Evolutionary conservation across 345 rosid species (phyloP), one percentile per base, ranked within the genome.

Genomic region (Citrus unshiu): DNA sequence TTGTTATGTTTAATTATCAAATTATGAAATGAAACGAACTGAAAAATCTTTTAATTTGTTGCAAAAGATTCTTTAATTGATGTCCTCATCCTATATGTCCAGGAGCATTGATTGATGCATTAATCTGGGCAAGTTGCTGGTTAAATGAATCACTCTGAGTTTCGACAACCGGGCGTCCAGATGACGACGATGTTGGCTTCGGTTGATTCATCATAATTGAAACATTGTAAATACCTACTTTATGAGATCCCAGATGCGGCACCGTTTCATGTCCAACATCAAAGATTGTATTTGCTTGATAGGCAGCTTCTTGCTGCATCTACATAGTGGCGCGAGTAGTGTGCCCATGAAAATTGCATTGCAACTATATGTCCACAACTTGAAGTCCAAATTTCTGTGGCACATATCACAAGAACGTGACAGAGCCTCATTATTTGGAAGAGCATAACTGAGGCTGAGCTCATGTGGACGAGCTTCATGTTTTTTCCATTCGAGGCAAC

Each of bases 321-420:
- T 57, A 22, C 70, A 66, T 72, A 59, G 79, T 46, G 73, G 79
- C 86, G 62, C 86, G 78, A 35, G 73, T 72, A 68, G 86, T 66
- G 74, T 81, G 81, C n/a, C 71, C n/a, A 43, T 79, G 71, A 61
- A 75, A 83, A 63, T 58, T 79, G 40, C 86, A 72, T 71, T 72
- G 70, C 86, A 85, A 56, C 79, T 78, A 54, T 83, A 85, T 57
- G 84, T 83, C 88, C 84, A 83, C 51, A 81, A 69, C 72, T 85
- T 83, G 57, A 24, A 65, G 75, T 83, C 84, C 86, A 73, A 75
- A 5, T 5, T 60, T 66, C 76, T 7, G 40, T 83, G 64, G 58
- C 84, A 85, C 0, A 85, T 39, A 56, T 62, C 78, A 79, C 4
- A 86, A 49, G 69, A 74, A 78, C 24, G 76, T 67, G 74, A 64